Percentiles rank a stretch among this genome's conserved stretches.
phyloP scores from a whole-genome alignment of 2,329 filamentous ascomycete genomes.

The Microdochium nivale region DNA sequence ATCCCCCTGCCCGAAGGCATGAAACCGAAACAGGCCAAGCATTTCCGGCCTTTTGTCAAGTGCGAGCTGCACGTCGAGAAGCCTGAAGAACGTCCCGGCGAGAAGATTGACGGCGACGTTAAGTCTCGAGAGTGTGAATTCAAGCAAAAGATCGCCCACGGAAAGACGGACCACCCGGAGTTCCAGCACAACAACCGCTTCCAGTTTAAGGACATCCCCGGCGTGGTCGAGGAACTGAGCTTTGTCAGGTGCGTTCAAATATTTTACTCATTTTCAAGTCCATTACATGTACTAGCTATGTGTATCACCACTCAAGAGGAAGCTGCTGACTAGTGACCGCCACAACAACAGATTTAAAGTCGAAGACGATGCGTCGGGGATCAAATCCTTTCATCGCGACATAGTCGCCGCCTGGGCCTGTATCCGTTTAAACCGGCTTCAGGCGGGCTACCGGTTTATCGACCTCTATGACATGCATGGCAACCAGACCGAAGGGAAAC shows the following conservation, averaged over 20 bases:
- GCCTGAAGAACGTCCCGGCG: conserved; percentile 24
- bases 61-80: conserved; percentile 76
- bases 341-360: conserved; percentile 39
- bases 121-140: conserved; percentile 47
- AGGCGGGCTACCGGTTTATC: conserved; percentile 45
- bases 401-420: conserved; percentile 45
- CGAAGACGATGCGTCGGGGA: conserved; percentile 33
- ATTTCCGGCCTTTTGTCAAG: conserved; percentile 66
- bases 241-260: conserved; percentile 67
- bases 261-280: no score
- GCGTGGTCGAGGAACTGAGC: conserved; percentile 60
- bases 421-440: conserved; percentile 49
- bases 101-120: conserved; percentile 27
- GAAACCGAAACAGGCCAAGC: conserved; percentile 39
- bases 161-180: conserved; percentile 52
- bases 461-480: conserved; percentile 37
- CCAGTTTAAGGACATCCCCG: conserved; percentile 46
- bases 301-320: conserved; percentile 2
- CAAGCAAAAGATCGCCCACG: conserved; percentile 49
- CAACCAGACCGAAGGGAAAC: conserved; percentile 32
- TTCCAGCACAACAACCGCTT: conserved; percentile 47
- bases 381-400: conserved; percentile 22
- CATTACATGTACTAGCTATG: no score
- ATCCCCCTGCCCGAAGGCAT: conserved; percentile 49
- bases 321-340: conserved; percentile 14